These are phyloP conservation scores for Podaxis pistillaris DNA, from an alignment of 768 basidiomycete species.

Conservation along the genomic window DNA sequence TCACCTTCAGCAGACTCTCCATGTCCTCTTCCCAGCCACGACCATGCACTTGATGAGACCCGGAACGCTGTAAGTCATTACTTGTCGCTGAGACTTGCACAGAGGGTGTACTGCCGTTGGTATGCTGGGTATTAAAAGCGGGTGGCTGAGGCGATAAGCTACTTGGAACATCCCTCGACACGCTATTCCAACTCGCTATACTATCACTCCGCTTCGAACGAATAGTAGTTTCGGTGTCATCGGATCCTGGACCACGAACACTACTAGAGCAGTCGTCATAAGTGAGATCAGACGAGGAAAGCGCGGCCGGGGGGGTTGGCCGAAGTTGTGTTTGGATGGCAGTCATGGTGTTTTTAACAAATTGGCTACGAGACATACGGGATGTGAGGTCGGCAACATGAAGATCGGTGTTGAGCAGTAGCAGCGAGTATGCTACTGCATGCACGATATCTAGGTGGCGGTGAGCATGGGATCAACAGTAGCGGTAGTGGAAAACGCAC, in stretches of 20 bases:
- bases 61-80: constrained; percentile 24
- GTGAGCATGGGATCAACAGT: constrained; percentile 7
- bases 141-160: constrained; percentile 31
- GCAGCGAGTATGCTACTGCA: constrained; percentile 87
- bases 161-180: constrained; percentile 58
- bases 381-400: constrained; percentile 89
- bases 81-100: constrained; percentile 50
- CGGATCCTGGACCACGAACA: constrained; percentile 51
- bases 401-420: constrained; percentile 95
- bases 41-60: constrained; percentile 44
- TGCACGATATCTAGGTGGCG: constrained; percentile 81
- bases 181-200: constrained; percentile 81
- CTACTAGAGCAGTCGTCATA: constrained; percentile 66
- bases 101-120: constrained; percentile 67
- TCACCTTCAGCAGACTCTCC: constrained; percentile 73
- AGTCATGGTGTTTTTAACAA: constrained; percentile 87
- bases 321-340: constrained; percentile 81
- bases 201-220: constrained; percentile 80
- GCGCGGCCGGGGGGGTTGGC: constrained; percentile 42
- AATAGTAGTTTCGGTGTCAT: constrained; percentile 52
- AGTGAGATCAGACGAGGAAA: constrained; percentile 62
- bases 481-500: constrained; percentile 35
- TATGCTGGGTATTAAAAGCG: constrained; percentile 26
- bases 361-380: constrained; percentile 91
- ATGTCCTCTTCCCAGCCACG: constrained; percentile 85